phyloP scores from a whole-genome alignment of 2,329 filamentous ascomycete genomes.

The Alternaria burnsii region DNA sequence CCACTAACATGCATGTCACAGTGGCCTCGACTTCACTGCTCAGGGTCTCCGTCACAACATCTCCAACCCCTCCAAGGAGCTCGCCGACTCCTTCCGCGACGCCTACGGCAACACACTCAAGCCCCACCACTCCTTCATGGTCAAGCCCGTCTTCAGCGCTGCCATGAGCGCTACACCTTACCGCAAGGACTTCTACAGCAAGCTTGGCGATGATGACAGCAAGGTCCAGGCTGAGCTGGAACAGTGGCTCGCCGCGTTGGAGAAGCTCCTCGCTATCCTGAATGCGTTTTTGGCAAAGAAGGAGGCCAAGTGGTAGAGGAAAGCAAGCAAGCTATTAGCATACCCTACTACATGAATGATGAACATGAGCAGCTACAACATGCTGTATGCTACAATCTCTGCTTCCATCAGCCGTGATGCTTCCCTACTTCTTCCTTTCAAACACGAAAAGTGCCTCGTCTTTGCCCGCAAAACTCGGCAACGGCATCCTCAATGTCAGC shows the following conservation, averaged over 20 bases:
- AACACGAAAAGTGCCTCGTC: constrained; percentile 79
- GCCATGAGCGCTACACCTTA: constrained; percentile 95
- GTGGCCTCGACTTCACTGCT: constrained; percentile 92
- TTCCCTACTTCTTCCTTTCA: constrained; percentile 39
- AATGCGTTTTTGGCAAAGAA: constrained; percentile 62
- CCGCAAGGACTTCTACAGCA: constrained; percentile 89
- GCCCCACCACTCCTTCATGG: constrained; percentile 85
- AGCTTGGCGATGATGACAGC: constrained; percentile 74
- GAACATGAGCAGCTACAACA: not conserved
- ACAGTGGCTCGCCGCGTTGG: constrained; percentile 78
- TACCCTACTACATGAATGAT: constrained; percentile 4
- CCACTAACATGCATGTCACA: constrained; percentile 49
- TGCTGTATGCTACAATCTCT: not conserved
- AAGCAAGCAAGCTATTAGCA: not conserved
- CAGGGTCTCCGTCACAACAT: constrained; percentile 83
- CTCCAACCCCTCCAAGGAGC: constrained; percentile 73
- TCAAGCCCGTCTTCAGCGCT: constrained; percentile 91
- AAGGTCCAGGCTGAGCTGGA: constrained; percentile 72
- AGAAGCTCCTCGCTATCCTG: constrained; percentile 81
- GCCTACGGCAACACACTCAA: constrained; percentile 90
- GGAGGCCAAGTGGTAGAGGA: constrained; percentile 44
- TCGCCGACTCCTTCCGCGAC: constrained; percentile 83
- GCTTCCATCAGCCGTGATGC: not conserved
- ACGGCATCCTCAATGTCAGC: constrained; percentile 68
- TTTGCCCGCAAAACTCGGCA: constrained; percentile 79